A percentile compares a stretch with the other conserved stretches of the same genome.
phyloP scores from a whole-genome alignment of 192 early-diverging fungal species.

The Backusella mclennaniae region DNA sequence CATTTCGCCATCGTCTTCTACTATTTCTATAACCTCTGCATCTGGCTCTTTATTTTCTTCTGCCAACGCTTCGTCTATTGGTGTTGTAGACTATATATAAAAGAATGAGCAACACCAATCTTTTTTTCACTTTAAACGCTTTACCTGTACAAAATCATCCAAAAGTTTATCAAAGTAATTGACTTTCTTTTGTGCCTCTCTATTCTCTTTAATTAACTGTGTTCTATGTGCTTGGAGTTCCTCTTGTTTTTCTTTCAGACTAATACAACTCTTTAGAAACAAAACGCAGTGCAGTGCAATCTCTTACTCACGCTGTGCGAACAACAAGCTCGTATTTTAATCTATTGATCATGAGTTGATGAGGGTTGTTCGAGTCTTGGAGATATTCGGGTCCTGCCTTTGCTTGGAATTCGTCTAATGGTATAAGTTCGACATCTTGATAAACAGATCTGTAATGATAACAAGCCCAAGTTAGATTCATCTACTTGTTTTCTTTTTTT shows the following conservation, averaged over 20 bases:
- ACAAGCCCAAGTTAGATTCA: constrained; percentile 2
- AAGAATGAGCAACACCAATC: neutral
- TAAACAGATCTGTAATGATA: constrained; percentile 46
- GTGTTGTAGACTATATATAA: constrained; percentile 1
- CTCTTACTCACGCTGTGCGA: constrained; percentile 35
- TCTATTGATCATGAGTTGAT: constrained; percentile 53
- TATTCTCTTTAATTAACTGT: constrained; percentile 27
- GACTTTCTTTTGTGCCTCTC: constrained; percentile 28
- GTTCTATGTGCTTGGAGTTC: constrained; percentile 6
- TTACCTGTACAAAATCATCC: constrained; percentile 29
- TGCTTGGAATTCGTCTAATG: constrained; percentile 39
- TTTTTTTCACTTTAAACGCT: neutral
- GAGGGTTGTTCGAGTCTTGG: constrained; percentile 33
- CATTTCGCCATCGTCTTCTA: neutral
- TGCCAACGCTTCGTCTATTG: constrained; percentile 13
- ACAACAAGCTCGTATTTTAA: constrained; percentile 53
- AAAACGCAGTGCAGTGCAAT: no score
- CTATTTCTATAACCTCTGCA: neutral
- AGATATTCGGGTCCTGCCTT: constrained; percentile 29
- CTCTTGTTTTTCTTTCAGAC: constrained; percentile 28
- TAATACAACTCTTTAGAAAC: neutral
- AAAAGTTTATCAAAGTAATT: constrained; percentile 27
- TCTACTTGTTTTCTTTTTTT: neutral
- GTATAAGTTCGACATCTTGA: constrained; percentile 47
- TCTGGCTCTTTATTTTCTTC: neutral